phyloP scores from a whole-genome alignment of 768 basidiomycete species.

The Kondoa subrosea region DNA sequence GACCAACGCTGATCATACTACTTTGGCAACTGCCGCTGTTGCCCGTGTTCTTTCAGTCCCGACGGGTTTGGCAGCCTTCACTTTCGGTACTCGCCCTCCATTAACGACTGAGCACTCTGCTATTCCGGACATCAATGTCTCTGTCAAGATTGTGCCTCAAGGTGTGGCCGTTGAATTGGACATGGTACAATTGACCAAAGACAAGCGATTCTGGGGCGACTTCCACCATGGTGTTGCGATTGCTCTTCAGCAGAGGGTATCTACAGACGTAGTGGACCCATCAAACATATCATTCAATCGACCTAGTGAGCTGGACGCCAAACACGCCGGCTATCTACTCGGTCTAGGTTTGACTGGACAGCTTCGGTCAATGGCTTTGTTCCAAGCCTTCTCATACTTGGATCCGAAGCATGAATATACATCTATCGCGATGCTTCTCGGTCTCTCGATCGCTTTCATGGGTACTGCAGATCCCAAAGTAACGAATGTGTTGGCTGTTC shows the following conservation, averaged over 20 bases:
- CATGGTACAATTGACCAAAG: constrained; percentile 31
- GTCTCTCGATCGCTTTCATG: constrained; percentile 76
- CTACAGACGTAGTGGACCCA: constrained; percentile 61
- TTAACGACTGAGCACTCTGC: constrained; percentile 39
- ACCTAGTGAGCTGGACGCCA: constrained; percentile 70
- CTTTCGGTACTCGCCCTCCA: constrained; percentile 60
- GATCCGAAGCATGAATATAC: constrained; percentile 93
- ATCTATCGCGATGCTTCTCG: constrained; percentile 78
- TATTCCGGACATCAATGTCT: constrained; percentile 31
- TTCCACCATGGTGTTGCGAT: constrained; percentile 96
- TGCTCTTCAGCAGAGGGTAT: constrained; percentile 62
- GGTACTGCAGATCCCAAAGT: constrained; percentile 73
- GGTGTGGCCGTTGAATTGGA: constrained; percentile 24
- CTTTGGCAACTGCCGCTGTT: constrained; percentile 58
- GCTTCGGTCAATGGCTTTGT: constrained; percentile 58
- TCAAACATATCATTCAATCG: constrained; percentile 91
- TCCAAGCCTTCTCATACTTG: constrained; percentile 83
- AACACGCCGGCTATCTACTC: constrained; percentile 90
- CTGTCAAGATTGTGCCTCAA: constrained; percentile 31
- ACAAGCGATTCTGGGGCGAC: constrained; percentile 76
- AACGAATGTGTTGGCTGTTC: constrained; percentile 77
- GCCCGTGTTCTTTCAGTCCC: constrained; percentile 79
- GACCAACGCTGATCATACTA: constrained; percentile 50
- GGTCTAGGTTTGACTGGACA: constrained; percentile 86
- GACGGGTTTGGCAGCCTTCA: constrained; percentile 79